Evolutionary conservation across 495 filamentous ascomycete genomes (phyloP).

Genomic region (Penicillium fimorum): DNA sequence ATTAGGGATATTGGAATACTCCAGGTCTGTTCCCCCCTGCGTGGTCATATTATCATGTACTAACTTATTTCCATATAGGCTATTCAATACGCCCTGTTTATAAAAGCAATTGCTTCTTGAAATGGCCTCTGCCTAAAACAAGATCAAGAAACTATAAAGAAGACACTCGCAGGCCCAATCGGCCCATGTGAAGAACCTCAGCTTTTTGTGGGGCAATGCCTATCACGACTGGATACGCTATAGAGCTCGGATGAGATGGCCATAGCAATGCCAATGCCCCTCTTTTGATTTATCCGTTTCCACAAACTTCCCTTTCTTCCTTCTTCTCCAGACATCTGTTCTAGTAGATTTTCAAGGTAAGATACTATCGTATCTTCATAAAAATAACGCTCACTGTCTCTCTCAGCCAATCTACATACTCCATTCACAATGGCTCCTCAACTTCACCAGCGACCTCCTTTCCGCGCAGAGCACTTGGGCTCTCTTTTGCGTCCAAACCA

Average conservation of each 20-base stretch:
- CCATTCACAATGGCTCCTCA: conserved; percentile 36
- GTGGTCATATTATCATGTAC: not conserved
- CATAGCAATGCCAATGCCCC: conserved; percentile 17
- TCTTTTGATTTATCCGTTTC: conserved; percentile 13
- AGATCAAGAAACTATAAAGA: not conserved
- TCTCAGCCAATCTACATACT: conserved; percentile 2
- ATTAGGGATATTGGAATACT: too few species aligned
- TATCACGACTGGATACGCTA: not conserved
- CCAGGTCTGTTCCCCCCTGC: too few species aligned
- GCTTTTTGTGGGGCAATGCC: conserved; percentile 7
- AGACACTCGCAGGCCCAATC: not conserved
- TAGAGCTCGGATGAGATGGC: conserved; percentile 13
- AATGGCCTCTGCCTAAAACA: not conserved
- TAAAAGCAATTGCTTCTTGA: not conserved
- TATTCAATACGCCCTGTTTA: not conserved
- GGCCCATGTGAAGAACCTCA: conserved; percentile 7
- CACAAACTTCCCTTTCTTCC: conserved; percentile 2
- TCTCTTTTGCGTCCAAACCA: conserved; percentile 72
- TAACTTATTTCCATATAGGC: not conserved
- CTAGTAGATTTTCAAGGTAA: not conserved
- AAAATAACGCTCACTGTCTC: not conserved
- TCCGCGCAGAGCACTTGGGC: conserved; percentile 81
- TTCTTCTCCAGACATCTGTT: not conserved
- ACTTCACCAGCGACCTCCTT: conserved; percentile 64
- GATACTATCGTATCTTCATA: not conserved